phyloP scores from a whole-genome alignment of 2,329 filamentous ascomycete genomes.

The Cordyceps tenuipes region DNA sequence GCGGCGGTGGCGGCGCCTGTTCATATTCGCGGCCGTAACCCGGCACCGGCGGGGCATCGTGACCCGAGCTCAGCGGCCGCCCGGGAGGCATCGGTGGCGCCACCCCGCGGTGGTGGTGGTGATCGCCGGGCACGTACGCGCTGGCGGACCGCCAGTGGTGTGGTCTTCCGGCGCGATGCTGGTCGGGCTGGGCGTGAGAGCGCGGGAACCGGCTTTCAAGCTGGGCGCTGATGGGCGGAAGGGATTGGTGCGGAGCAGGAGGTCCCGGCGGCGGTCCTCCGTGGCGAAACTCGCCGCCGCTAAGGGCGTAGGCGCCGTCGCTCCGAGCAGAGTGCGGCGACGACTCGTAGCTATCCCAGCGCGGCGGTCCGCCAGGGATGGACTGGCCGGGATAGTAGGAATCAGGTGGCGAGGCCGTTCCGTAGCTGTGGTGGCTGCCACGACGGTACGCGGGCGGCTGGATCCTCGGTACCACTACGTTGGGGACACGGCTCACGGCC shows the following conservation, averaged over 20 bases:
- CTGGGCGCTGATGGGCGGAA: slow-evolving; percentile 20
- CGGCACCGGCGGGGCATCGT: background rate
- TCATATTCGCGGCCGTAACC: background rate
- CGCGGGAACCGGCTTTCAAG: slow-evolving; percentile 10
- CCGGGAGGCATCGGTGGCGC: background rate
- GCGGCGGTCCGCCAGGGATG: background rate
- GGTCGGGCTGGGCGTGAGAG: too few species aligned
- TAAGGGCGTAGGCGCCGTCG: background rate
- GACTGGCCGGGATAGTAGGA: slow-evolving; percentile 1
- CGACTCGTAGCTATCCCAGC: slow-evolving; percentile 5
- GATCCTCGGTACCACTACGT: slow-evolving; percentile 19
- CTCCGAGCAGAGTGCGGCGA: slow-evolving; percentile 7
- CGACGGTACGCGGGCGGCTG: slow-evolving; percentile 16
- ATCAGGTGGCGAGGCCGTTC: background rate
- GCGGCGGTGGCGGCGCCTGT: background rate
- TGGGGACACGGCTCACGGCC: slow-evolving; percentile 13
- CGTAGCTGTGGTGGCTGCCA: slow-evolving; percentile 4
- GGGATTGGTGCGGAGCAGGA: background rate
- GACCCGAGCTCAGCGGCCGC: slow-evolving; percentile 1
- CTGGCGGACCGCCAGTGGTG: slow-evolving; percentile 9
- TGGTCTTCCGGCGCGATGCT: background rate
- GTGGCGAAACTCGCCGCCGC: background rate
- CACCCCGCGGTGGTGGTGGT: background rate
- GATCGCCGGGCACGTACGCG: slow-evolving; percentile 2
- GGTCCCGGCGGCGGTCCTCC: background rate